These are phyloP conservation scores for Myriangium duriaei DNA, from an alignment of 2,329 filamentous ascomycete genomes.

Conservation along the genomic window DNA sequence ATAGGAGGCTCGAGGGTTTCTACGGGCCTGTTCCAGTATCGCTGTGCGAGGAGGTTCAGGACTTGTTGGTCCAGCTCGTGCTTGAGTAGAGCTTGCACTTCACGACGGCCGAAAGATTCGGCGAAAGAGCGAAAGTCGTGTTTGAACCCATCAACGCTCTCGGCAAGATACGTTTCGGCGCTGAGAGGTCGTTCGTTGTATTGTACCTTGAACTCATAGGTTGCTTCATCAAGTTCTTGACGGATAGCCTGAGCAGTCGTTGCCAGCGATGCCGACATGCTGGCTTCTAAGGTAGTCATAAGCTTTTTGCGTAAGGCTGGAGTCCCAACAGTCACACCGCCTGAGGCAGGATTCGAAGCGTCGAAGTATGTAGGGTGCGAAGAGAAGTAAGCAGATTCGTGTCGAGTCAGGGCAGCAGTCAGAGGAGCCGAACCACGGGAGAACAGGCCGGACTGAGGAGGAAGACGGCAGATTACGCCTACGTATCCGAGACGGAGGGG, in stretches of 20 bases:
- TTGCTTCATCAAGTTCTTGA: constrained; percentile 90
- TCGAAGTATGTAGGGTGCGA: constrained; percentile 65
- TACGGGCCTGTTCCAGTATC: constrained; percentile 96
- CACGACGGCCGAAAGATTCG: constrained; percentile 73
- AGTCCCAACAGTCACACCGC: constrained; percentile 67
- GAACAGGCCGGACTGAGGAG: constrained; percentile 55
- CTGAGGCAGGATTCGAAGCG: constrained; percentile 46
- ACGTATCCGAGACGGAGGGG: constrained; percentile 92
- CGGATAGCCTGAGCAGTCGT: constrained; percentile 84
- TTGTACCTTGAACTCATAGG: constrained; percentile 98
- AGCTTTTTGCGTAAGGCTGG: constrained; percentile 82
- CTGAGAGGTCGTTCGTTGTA: constrained; percentile 94
- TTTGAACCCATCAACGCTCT: constrained; percentile 91
- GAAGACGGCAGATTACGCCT: constrained; percentile 79
- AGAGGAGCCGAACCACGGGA: constrained; percentile 72
- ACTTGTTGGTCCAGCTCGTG: constrained; percentile 89
- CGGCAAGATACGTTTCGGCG: constrained; percentile 90
- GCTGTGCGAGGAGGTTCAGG: constrained; percentile 77
- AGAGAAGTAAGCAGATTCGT: constrained; percentile 79
- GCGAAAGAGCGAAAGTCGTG: constrained; percentile 94
- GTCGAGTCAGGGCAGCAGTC: constrained; percentile 67
- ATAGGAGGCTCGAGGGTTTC: constrained; percentile 59
- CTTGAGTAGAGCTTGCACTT: constrained; percentile 84
- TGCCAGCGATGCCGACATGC: constrained; percentile 86
- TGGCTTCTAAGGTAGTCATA: constrained; percentile 93